Conservation (phyloP, 2,329 filamentous ascomycete genomes). For the Harringtonia aguacate region DNA sequence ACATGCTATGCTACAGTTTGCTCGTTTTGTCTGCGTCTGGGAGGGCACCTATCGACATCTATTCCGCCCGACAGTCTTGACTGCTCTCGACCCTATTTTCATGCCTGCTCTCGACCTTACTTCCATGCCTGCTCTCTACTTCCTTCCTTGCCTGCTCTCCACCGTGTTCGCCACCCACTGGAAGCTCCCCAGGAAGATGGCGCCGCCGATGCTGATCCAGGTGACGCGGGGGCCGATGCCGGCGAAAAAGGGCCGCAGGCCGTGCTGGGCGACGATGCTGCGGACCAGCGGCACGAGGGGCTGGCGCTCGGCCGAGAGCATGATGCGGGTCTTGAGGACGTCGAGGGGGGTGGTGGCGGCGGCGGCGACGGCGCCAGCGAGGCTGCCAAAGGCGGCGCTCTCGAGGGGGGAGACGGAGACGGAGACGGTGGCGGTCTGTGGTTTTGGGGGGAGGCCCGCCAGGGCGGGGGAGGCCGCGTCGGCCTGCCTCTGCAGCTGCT, state of each 20-base stretch:
- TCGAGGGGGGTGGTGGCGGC: conserved; percentile 86
- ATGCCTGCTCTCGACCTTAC: no score
- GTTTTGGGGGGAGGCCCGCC: conserved; percentile 19
- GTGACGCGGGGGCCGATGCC: conserved; percentile 73
- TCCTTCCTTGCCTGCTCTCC: conserved; percentile 21
- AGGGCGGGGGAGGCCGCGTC: conserved; percentile 3
- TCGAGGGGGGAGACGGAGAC: conserved; percentile 61
- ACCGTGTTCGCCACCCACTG: conserved; percentile 77
- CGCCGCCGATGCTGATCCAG: conserved; percentile 92
- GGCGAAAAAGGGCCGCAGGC: conserved; percentile 59
- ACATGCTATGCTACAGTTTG: no score
- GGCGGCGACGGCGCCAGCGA: conserved; percentile 77
- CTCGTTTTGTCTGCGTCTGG: no score
- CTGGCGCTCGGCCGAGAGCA: conserved; percentile 67
- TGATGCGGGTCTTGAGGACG: conserved; percentile 92
- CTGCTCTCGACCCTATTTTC: no score
- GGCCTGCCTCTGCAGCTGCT: conserved; percentile 22
- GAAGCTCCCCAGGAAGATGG: conserved; percentile 90
- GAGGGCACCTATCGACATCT: no score
- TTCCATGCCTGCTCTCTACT: no score
- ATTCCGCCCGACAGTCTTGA: no score
- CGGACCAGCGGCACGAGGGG: conserved; percentile 48
- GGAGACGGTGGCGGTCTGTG: conserved; percentile 30
- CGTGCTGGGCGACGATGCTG: conserved; percentile 53
- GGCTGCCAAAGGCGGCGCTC: conserved; percentile 74